Percentiles rank a stretch among this genome's conserved stretches.
Evolutionary conservation across 2,329 filamentous ascomycete species (phyloP).

Genomic region (Clonostachys solani): DNA sequence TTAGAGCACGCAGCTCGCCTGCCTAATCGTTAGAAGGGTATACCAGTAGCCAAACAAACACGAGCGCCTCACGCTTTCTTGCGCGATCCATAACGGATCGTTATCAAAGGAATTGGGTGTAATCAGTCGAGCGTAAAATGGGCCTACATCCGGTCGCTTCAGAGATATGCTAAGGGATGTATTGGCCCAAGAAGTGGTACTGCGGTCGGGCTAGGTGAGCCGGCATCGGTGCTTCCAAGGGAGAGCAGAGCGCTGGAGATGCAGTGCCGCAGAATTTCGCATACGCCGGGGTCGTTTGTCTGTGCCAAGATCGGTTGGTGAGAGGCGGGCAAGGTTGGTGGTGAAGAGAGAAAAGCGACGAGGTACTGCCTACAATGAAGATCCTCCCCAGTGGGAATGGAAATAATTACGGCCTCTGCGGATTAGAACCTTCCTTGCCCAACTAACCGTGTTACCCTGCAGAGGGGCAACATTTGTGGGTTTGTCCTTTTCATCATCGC

Average conservation of each 20-base stretch:
- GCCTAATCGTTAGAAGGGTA: constrained; percentile 5
- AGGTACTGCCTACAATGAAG: too few relatives aligned
- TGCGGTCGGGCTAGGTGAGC: constrained; percentile 26
- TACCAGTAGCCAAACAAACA: constrained; percentile 1
- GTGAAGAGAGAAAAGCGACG: too few relatives aligned
- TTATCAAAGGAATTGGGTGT: constrained; percentile 1
- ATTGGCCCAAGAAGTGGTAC: constrained; percentile 25
- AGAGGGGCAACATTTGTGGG: too few relatives aligned
- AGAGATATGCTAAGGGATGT: constrained; percentile 35
- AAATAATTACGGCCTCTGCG: too few relatives aligned
- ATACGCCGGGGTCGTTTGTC: too few relatives aligned
- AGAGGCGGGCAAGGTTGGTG: too few relatives aligned
- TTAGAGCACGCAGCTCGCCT: constrained; percentile 90
- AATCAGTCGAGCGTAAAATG: neutral
- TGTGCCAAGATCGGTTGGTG: too few relatives aligned
- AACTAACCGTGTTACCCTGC: too few relatives aligned
- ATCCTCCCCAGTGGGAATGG: too few relatives aligned
- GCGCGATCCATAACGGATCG: constrained; percentile 53
- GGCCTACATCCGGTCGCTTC: constrained; percentile 42
- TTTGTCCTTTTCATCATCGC: too few relatives aligned
- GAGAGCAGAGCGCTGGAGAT: constrained; percentile 62
- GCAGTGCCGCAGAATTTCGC: too few relatives aligned
- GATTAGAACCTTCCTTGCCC: too few relatives aligned
- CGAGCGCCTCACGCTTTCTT: constrained; percentile 50
- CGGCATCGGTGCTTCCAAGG: constrained; percentile 28